Percentiles rank a stretch among this genome's conserved stretches.
phyloP scores from a whole-genome alignment of 2,329 filamentous ascomycete species.

The Fusarium sp. region DNA sequence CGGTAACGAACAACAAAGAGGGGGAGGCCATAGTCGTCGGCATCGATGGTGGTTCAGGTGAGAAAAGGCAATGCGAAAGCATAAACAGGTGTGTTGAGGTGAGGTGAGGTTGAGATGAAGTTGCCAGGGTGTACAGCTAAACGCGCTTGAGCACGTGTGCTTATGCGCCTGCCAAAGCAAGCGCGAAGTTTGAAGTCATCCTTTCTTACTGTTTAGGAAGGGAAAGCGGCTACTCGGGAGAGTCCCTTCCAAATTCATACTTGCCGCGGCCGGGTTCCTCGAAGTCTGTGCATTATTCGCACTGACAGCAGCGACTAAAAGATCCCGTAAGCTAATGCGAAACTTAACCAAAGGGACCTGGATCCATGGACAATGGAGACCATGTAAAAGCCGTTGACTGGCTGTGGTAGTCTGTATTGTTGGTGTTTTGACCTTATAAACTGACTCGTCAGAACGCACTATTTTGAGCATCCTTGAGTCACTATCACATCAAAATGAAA shows the following conservation, averaged over 20 bases:
- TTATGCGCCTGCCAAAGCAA: slow-evolving; percentile 29
- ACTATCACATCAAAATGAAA: too few species aligned
- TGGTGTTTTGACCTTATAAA: too few species aligned
- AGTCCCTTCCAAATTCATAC: slow-evolving; percentile 40
- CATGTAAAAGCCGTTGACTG: background rate
- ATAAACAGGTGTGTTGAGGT: background rate
- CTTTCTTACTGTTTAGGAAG: slow-evolving; percentile 13
- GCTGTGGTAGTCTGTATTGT: too few species aligned
- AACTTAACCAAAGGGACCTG: background rate
- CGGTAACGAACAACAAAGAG: too few species aligned
- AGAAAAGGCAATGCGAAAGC: too few species aligned
- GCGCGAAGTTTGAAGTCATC: slow-evolving; percentile 30
- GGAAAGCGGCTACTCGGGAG: slow-evolving; percentile 4
- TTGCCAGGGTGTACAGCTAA: slow-evolving; percentile 15
- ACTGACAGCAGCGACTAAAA: slow-evolving; percentile 25
- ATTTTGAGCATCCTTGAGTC: too few species aligned
- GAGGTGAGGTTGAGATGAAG: slow-evolving; percentile 31
- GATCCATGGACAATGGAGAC: background rate
- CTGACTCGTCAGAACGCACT: too few species aligned
- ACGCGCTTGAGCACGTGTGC: slow-evolving; percentile 36
- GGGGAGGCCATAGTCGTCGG: too few species aligned
- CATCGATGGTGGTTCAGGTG: too few species aligned
- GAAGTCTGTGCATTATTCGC: slow-evolving; percentile 3
- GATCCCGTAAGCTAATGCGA: slow-evolving; percentile 17
- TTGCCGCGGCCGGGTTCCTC: slow-evolving; percentile 43